Evolutionary conservation across 2,329 filamentous ascomycete species (phyloP).

Genomic region (Beauveria pseudobassiana): DNA sequence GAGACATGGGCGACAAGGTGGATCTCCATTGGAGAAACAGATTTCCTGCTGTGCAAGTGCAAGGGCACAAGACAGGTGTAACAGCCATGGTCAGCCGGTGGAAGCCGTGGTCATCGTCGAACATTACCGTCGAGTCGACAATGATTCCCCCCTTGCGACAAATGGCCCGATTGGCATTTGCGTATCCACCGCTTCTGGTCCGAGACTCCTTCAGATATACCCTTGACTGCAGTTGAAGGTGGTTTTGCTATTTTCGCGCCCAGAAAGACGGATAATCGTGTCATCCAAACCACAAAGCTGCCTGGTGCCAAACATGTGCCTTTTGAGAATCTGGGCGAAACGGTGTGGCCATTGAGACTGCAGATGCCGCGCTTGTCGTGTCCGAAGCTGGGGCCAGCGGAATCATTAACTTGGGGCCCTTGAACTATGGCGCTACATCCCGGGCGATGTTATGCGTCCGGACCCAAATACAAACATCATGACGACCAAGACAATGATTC

Average conservation of each 20-base stretch:
- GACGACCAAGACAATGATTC: constrained; percentile 17
- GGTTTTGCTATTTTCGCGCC: constrained; percentile 18
- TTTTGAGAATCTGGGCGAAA: not conserved
- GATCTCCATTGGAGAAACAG: constrained; percentile 17
- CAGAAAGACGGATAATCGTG: not conserved
- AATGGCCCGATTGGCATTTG: constrained; percentile 28
- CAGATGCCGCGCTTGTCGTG: constrained; percentile 6
- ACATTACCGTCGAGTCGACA: constrained; percentile 21
- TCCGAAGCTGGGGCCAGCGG: constrained; percentile 14
- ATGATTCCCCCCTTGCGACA: constrained; percentile 22
- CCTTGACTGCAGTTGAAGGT: constrained; percentile 15
- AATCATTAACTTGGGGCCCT: constrained; percentile 8
- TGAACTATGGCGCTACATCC: not conserved
- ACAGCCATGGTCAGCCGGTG: not conserved
- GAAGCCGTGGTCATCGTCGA: constrained; percentile 12
- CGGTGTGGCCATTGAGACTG: not conserved
- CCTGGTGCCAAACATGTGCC: not conserved
- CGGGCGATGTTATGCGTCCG: constrained; percentile 15
- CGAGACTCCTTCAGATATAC: not conserved
- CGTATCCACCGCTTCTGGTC: constrained; percentile 19
- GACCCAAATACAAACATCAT: constrained; percentile 23
- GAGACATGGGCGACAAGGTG: constrained; percentile 25
- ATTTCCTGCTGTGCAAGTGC: not conserved
- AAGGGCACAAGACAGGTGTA: not conserved
- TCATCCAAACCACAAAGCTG: not conserved